phyloP scores from a whole-genome alignment of 306 rosid species.

The Rubus parviflorus region DNA sequence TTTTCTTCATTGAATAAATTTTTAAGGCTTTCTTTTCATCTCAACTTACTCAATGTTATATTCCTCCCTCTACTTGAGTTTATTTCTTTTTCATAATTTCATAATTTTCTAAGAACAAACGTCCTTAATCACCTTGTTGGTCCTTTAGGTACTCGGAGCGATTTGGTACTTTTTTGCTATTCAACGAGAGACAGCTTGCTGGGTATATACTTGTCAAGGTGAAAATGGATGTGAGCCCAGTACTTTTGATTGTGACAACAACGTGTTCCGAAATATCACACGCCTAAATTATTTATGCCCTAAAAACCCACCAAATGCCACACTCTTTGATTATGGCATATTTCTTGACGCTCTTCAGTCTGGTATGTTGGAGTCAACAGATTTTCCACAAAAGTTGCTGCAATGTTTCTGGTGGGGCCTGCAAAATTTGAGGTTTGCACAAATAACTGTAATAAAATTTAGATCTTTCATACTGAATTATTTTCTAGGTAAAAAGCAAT shows the following conservation, averaged over 20 bases:
- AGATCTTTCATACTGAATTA: neutral
- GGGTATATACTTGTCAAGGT: slow-evolving; percentile 6
- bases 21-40: neutral
- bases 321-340: slow-evolving; percentile 11
- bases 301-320: neutral
- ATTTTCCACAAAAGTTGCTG: slow-evolving; percentile 30
- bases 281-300: neutral
- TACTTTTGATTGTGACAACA: neutral
- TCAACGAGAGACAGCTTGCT: slow-evolving; percentile 12
- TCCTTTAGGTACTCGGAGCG: slow-evolving; percentile 9
- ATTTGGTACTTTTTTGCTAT: slow-evolving; percentile 14
- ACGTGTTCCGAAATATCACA: neutral
- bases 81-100: neutral
- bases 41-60: neutral
- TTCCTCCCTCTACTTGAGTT: neutral
- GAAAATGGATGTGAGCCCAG: neutral
- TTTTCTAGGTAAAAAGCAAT: neutral
- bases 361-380: slow-evolving; percentile 27
- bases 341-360: slow-evolving; percentile 32
- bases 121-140: neutral
- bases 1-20: neutral
- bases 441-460: neutral
- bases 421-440: slow-evolving; percentile 35
- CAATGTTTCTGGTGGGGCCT: slow-evolving; percentile 40
- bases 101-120: neutral